Percentiles rank a stretch among this genome's conserved stretches.
These are phyloP conservation scores for Blastosporella zonata DNA, from an alignment of 1,284 basidiomycete genomes.

Conservation along the genomic window DNA sequence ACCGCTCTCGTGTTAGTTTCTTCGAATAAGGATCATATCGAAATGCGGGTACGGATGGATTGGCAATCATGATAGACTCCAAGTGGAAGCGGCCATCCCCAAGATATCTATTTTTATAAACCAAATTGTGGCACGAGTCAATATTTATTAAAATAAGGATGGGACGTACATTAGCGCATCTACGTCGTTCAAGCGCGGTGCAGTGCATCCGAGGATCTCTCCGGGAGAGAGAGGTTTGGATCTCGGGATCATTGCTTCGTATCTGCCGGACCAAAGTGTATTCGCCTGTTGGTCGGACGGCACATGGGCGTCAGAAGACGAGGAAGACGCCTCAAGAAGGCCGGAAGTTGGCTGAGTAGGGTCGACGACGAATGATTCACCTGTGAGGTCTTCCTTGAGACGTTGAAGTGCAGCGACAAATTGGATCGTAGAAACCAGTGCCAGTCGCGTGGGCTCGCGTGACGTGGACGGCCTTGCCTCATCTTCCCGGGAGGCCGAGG, in stretches of 20 bases:
- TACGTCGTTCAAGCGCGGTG: slow-evolving; percentile 78
- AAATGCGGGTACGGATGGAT: slow-evolving; percentile 94
- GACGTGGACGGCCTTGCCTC: slow-evolving; percentile 9
- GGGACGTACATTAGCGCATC: slow-evolving; percentile 81
- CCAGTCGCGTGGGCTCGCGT: slow-evolving; percentile 64
- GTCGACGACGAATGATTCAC: slow-evolving; percentile 27
- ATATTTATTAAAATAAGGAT: slow-evolving; percentile 4
- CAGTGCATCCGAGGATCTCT: slow-evolving; percentile 96
- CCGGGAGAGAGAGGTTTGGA: slow-evolving; percentile 94
- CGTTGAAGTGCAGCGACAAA: slow-evolving; percentile 88
- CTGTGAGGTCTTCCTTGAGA: slow-evolving; percentile 75
- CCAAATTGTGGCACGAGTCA: background rate
- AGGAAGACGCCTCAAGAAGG: slow-evolving; percentile 9
- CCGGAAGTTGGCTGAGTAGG: slow-evolving; percentile 9
- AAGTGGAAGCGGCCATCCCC: slow-evolving; percentile 98
- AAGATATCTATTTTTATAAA: slow-evolving; percentile 68
- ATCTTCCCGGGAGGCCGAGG: slow-evolving; percentile 20
- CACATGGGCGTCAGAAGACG: slow-evolving; percentile 2
- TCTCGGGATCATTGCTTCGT: slow-evolving; percentile 83
- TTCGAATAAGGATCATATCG: slow-evolving; percentile 99
- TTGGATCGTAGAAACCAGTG: slow-evolving; percentile 93
- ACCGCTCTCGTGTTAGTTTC: slow-evolving; percentile 91
- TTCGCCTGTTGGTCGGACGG: slow-evolving; percentile 14
- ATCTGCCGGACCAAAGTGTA: slow-evolving; percentile 58
- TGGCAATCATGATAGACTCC: slow-evolving; percentile 99